Base-by-base conservation (phyloP, 805 yeast species). In the Metschnikowia gruessii region DNA sequence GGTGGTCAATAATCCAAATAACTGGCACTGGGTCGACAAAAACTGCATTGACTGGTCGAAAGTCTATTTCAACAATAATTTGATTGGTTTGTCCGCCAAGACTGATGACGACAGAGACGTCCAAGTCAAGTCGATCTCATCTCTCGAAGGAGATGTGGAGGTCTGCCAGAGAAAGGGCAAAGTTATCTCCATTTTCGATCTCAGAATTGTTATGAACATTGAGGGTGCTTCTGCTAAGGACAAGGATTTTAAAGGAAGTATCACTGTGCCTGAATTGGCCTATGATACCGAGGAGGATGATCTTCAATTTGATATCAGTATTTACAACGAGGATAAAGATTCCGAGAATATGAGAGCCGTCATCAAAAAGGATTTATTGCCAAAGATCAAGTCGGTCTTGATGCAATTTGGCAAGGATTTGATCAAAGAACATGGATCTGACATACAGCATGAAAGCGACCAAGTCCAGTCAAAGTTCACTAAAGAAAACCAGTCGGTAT, bases 21-120 rank as follows among this genome's bases (percentile, higher is more conserved):
- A 92, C 72, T 92, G 99, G 99, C 99, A 94, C 76, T 94, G 98
- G 98, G 97, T 91, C 52, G 97, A 92, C 70, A 92, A 92, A 68
- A 94, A 94, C 74, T 94, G 99, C 70, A 78, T 92, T 47, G 83
- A 80, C 46, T 94, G 99, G 99, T 77, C 97, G 11, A 81, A 81
- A 51, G 75, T 77, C 34, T 92, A 92, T 65, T 87, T 94, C 65
- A 66, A 69, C 26, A 77, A 79, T 39, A 77, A 81, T 37, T 70
- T 90, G 43, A 72, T 74, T 10, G 85, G 84, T 0, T 52, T 81
- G 34, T 51, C 65, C 12, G 80, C 59, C 1, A 43, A 52, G 2
- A 59, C 67, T 5, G 73, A 60, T 17, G 52, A 52, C 60, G 54
- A 57, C 31, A 55, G 59, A 22, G 55, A 53, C 17, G 75, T 65